These are phyloP conservation scores for Candida quercuum DNA, from an alignment of 805 yeast genomes.

Conservation along the genomic window DNA sequence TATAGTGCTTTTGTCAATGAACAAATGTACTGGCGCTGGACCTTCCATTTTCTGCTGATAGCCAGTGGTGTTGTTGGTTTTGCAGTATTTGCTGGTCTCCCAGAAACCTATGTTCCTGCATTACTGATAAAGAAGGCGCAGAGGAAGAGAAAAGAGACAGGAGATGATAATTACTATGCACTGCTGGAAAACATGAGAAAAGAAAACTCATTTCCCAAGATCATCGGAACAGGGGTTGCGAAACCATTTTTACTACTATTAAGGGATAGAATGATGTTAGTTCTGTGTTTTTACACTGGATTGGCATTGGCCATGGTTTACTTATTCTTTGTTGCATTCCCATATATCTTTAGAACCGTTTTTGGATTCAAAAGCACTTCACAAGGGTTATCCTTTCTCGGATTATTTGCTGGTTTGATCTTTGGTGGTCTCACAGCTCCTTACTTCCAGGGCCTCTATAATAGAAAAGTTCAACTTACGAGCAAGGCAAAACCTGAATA, in stretches of 20 bases:
- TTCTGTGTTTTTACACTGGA: constrained; percentile 52
- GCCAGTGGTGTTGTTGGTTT: constrained; percentile 52
- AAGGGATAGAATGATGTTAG: constrained; percentile 50
- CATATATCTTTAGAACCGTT: constrained; percentile 49
- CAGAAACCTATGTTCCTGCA: constrained; percentile 62
- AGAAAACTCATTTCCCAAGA: constrained; percentile 35
- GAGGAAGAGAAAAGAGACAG: constrained; percentile 44
- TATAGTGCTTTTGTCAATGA: constrained; percentile 51
- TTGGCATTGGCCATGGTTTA: constrained; percentile 55
- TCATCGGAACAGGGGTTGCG: constrained; percentile 40
- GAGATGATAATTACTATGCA: constrained; percentile 41
- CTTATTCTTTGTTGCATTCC: constrained; percentile 61
- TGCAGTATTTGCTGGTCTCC: constrained; percentile 40
- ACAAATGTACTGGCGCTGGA: constrained; percentile 60
- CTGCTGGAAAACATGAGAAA: constrained; percentile 34
- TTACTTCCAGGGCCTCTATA: constrained; percentile 37
- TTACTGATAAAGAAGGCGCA: constrained; percentile 47
- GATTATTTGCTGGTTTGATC: constrained; percentile 47
- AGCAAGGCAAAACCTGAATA: constrained; percentile 54
- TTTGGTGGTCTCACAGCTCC: constrained; percentile 40
- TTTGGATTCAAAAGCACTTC: constrained; percentile 47
- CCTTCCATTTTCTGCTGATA: constrained; percentile 58
- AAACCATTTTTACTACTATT: constrained; percentile 46
- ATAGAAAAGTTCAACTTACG: constrained; percentile 36
- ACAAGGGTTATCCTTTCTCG: constrained; percentile 61